phyloP scores from a whole-genome alignment of 192 early-diverging fungal species.

The Coemansia sp. region DNA sequence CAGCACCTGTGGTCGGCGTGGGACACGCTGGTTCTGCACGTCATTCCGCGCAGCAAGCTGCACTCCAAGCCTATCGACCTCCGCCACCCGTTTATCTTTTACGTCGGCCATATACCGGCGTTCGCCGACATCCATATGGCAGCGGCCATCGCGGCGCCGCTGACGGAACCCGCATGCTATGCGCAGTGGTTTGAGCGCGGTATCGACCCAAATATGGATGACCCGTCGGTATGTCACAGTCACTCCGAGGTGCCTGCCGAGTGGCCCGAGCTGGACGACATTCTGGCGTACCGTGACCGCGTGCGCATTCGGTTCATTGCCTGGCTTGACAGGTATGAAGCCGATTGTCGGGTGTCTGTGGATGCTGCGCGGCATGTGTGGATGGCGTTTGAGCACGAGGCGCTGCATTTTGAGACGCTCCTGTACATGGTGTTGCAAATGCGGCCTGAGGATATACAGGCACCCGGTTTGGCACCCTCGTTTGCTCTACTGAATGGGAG shows the following conservation, averaged over 20 bases:
- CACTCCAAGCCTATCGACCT: slow-evolving; percentile 77
- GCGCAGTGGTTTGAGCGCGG: slow-evolving; percentile 91
- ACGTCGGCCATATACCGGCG: slow-evolving; percentile 81
- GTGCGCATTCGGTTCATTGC: slow-evolving; percentile 61
- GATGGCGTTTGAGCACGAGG: slow-evolving; percentile 95
- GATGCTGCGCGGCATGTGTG: slow-evolving; percentile 64
- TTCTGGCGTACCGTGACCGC: slow-evolving; percentile 69
- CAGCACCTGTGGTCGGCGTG: slow-evolving; percentile 79
- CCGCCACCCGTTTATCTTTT: slow-evolving; percentile 90
- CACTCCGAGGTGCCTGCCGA: slow-evolving; percentile 71
- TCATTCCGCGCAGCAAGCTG: slow-evolving; percentile 62
- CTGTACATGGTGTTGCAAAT: slow-evolving; percentile 86
- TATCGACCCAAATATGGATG: slow-evolving; percentile 88
- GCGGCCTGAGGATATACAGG: slow-evolving; percentile 23
- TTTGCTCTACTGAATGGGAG: slow-evolving; percentile 6
- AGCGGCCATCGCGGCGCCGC: slow-evolving; percentile 39
- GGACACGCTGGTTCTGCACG: slow-evolving; percentile 69
- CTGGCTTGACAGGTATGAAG: slow-evolving; percentile 45
- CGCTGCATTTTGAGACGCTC: slow-evolving; percentile 91
- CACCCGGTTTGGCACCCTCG: slow-evolving; percentile 13
- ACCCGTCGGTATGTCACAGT: slow-evolving; percentile 70
- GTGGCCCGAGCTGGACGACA: slow-evolving; percentile 75
- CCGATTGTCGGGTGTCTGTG: background rate
- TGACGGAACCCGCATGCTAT: slow-evolving; percentile 67
- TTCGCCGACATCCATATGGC: slow-evolving; percentile 70